Percentiles rank a stretch among this genome's conserved stretches.
Conservation (phyloP, 306 rosid species). For the Castanea sativa region DNA sequence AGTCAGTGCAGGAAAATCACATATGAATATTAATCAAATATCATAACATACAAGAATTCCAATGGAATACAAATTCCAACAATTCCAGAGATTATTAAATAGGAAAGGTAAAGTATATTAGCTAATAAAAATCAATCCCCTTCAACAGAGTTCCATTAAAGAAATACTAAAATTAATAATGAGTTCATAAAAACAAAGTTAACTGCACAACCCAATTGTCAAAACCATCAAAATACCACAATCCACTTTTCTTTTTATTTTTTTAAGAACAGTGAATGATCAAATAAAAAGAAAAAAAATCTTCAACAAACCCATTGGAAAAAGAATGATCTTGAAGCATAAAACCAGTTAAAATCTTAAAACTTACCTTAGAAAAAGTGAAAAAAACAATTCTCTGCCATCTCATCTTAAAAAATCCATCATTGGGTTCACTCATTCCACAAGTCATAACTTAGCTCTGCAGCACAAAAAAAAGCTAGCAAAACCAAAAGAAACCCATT, state of each 20-base stretch:
- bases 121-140: background rate
- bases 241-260: background rate
- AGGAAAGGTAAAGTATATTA: background rate
- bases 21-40: slow-evolving; percentile 2
- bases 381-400: background rate
- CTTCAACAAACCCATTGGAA: background rate
- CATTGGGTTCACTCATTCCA: slow-evolving; percentile 27
- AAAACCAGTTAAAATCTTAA: background rate
- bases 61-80: background rate
- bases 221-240: background rate
- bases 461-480: slow-evolving; percentile 4
- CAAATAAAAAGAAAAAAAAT: background rate
- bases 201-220: background rate
- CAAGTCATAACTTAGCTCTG: slow-evolving; percentile 8
- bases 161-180: too few species aligned
- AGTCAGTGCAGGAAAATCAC: background rate
- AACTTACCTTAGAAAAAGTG: slow-evolving; percentile 18
- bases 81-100: background rate
- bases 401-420: slow-evolving; percentile 13
- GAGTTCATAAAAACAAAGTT: background rate
- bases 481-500: slow-evolving; percentile 17
- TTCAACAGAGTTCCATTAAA: background rate
- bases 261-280: background rate
- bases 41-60: background rate
- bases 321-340: slow-evolving; percentile 8